These are phyloP conservation scores for Gloeopeniophorella convolvens DNA, from an alignment of 768 basidiomycete species.

Conservation along the genomic window DNA sequence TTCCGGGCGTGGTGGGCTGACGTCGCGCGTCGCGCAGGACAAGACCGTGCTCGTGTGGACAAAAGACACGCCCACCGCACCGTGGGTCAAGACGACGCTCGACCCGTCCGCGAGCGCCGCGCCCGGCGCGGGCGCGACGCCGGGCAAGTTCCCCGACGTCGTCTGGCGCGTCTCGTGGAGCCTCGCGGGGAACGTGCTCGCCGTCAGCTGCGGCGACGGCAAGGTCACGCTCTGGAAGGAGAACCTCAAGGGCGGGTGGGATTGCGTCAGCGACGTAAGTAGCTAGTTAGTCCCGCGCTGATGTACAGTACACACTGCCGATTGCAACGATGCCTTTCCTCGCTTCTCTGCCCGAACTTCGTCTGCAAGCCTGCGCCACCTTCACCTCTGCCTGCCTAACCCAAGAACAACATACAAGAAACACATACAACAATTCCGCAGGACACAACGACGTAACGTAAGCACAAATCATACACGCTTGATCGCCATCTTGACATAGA, in stretches of 20 bases:
- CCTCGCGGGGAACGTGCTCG: conserved; percentile 90
- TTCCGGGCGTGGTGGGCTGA: not conserved
- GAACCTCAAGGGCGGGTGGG: conserved; percentile 90
- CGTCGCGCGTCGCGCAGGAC: conserved; percentile 37
- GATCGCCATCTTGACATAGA: conserved; percentile 39
- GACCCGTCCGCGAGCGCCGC: conserved; percentile 56
- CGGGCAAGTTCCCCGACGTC: conserved; percentile 90
- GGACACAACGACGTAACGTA: too few relatives aligned
- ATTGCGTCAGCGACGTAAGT: conserved; percentile 93
- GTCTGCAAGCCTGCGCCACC: not conserved
- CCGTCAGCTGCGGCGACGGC: conserved; percentile 95
- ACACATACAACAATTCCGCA: too few relatives aligned
- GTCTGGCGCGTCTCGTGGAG: conserved; percentile 99
- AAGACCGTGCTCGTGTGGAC: conserved; percentile 90
- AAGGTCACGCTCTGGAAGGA: conserved; percentile 99
- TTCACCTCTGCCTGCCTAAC: too few relatives aligned
- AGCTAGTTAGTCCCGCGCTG: conserved; percentile 41
- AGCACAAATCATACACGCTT: too few relatives aligned
- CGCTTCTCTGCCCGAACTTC: not conserved
- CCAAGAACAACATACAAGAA: not conserved
- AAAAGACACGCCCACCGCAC: conserved; percentile 63
- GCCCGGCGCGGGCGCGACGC: conserved; percentile 37
- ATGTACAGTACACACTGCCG: conserved; percentile 10
- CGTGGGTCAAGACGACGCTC: conserved; percentile 77
- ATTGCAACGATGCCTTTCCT: conserved; percentile 3